Conservation (phyloP, 768 basidiomycete species). For the Pleurotus pulmonarius region DNA sequence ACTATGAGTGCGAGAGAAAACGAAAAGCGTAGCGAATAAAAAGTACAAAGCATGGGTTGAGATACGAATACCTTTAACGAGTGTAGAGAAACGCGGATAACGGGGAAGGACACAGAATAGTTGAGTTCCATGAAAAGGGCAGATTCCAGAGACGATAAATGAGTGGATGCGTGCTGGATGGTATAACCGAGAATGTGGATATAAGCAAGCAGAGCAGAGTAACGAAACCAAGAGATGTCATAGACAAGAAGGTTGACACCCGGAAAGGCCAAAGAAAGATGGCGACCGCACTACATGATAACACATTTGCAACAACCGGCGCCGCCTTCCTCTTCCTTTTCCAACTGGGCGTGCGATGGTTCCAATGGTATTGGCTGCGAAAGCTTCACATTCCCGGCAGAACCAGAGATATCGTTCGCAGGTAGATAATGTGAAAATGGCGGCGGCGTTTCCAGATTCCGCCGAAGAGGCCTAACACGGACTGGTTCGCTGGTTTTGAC, state of each 20-base stretch:
- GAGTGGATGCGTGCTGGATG: constrained; percentile 1
- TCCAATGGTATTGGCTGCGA: constrained; percentile 19
- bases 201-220: neutral
- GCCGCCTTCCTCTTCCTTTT: constrained; percentile 44
- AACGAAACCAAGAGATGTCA: neutral
- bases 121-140: neutral
- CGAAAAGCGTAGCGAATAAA: neutral
- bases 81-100: neutral
- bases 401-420: neutral
- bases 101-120: too few relatives aligned
- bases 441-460: constrained; percentile 47
- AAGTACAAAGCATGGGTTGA: neutral
- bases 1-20: neutral
- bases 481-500: constrained; percentile 18
- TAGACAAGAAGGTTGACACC: neutral
- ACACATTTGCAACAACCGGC: constrained; percentile 80
- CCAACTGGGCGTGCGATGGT: constrained; percentile 23
- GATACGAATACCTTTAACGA: constrained; percentile 1
- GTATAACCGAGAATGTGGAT: neutral
- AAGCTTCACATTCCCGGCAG: too few relatives aligned
- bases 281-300: constrained; percentile 56
- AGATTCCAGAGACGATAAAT: neutral
- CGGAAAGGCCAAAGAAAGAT: neutral
- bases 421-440: constrained; percentile 65
- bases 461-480: constrained; percentile 24